phyloP scores from a whole-genome alignment of 1,284 basidiomycete species.

The Gomphus bonarii region DNA sequence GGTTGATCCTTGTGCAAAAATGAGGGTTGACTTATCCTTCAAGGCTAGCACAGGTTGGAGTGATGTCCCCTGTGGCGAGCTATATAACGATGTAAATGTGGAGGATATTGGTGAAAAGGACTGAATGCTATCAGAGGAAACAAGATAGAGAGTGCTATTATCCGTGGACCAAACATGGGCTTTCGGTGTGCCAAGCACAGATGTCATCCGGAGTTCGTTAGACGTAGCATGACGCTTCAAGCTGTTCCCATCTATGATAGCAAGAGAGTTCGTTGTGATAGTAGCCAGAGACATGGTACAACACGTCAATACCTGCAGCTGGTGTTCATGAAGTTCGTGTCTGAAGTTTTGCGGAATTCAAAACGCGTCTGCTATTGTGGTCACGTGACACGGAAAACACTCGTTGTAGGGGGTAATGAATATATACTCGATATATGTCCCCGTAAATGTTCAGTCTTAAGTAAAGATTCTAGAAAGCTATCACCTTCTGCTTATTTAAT shows the following conservation, averaged over 20 bases:
- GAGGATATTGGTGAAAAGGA: conserved; percentile 41
- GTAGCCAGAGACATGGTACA: conserved; percentile 5
- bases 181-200: conserved; percentile 23
- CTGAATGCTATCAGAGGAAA: conserved; percentile 34
- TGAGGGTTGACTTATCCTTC: conserved; percentile 36
- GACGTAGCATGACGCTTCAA: not conserved
- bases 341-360: not conserved
- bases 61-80: conserved; percentile 18
- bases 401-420: too few relatives aligned
- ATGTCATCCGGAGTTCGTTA: not conserved
- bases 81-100: conserved; percentile 31
- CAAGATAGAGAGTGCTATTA: conserved; percentile 41
- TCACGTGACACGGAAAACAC: conserved; percentile 1
- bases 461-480: too few relatives aligned
- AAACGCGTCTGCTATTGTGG: not conserved
- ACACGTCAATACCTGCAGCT: not conserved
- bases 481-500: too few relatives aligned
- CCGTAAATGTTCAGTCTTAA: too few relatives aligned
- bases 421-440: too few relatives aligned
- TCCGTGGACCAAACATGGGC: conserved; percentile 45
- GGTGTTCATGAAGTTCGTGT: not conserved
- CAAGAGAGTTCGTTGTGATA: not conserved
- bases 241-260: not conserved
- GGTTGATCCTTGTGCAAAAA: conserved; percentile 37
- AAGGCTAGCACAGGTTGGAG: conserved; percentile 30